A percentile compares a stretch with the other conserved stretches of the same genome.
Evolutionary conservation across 2,329 filamentous ascomycete species (phyloP).

Genomic region (Geosmithia morbida): DNA sequence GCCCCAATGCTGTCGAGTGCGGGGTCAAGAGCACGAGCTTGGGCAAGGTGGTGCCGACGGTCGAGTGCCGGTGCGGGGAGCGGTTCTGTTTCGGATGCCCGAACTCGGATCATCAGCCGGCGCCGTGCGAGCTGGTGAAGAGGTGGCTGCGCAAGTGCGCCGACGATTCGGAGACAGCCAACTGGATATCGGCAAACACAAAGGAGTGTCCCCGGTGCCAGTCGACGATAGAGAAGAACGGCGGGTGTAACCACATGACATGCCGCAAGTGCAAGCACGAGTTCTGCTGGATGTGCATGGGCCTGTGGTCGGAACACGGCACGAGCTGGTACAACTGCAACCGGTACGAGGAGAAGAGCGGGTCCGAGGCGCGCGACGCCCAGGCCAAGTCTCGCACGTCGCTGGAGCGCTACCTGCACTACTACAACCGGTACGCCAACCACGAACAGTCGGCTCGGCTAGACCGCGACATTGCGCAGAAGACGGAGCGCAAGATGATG

Average conservation of each 20-base stretch:
- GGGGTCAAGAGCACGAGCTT: constrained; percentile 78
- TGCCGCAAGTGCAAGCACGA: constrained; percentile 92
- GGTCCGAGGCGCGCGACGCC: constrained; percentile 75
- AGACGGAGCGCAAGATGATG: constrained; percentile 99
- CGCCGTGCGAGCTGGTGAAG: constrained; percentile 83
- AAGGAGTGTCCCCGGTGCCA: constrained; percentile 95
- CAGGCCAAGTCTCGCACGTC: constrained; percentile 85
- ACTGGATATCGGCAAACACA: constrained; percentile 98
- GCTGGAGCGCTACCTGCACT: constrained; percentile 91
- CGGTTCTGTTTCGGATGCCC: constrained; percentile 94
- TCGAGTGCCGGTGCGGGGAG: constrained; percentile 71
- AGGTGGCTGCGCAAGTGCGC: constrained; percentile 97
- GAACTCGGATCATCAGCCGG: constrained; percentile 79
- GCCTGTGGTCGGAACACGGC: constrained; percentile 93
- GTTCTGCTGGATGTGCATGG: constrained; percentile 99
- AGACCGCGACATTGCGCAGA: constrained; percentile 88
- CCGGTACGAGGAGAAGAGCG: constrained; percentile 90
- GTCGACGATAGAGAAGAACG: constrained; percentile 98
- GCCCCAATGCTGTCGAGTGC: constrained; percentile 84
- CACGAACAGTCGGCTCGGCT: constrained; percentile 95
- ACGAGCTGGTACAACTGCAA: constrained; percentile 99
- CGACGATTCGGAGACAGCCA: constrained; percentile 94
- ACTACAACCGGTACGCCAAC: constrained; percentile 98
- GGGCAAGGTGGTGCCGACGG: constrained; percentile 73
- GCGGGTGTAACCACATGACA: constrained; percentile 96